Evolutionary conservation across 306 rosid species (phyloP).

Genomic region (Coriaria nepalensis): DNA sequence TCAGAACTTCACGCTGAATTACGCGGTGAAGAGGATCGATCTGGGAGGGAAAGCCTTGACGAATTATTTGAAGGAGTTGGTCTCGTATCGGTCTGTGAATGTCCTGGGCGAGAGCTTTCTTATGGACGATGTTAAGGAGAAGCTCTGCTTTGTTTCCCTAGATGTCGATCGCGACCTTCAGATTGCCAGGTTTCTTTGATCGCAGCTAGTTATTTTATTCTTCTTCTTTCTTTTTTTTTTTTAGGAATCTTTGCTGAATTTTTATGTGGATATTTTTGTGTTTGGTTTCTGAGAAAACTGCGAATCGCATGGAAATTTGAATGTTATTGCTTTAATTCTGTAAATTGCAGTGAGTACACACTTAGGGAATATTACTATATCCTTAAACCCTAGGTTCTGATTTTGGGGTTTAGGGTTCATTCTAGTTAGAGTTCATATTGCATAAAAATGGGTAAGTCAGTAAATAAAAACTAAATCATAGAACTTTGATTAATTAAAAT

Average conservation of each 20-base stretch:
- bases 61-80: constrained; percentile 75
- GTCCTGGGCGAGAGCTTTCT: constrained; percentile 88
- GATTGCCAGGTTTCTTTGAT: constrained; percentile 36
- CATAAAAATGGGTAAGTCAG: too few species aligned
- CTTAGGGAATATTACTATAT: too few species aligned
- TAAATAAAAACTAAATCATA: too few species aligned
- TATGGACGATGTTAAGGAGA: constrained; percentile 88
- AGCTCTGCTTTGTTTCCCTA: constrained; percentile 80
- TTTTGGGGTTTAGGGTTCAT: too few species aligned
- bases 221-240: too few species aligned
- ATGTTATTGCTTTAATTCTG: too few species aligned
- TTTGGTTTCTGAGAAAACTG: constrained; percentile 8
- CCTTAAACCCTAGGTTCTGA: too few species aligned
- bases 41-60: constrained; percentile 88
- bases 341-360: too few species aligned
- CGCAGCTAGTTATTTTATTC: too few species aligned
- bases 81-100: constrained; percentile 66
- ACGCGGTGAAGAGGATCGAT: constrained; percentile 66
- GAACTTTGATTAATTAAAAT: too few species aligned
- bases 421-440: too few species aligned
- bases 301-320: neutral
- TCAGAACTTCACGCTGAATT: constrained; percentile 66
- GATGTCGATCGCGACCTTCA: constrained; percentile 50
- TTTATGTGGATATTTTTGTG: neutral
- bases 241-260: neutral